These are phyloP conservation scores for Lentinula detonsa DNA, from an alignment of 768 basidiomycete species.

Conservation along the genomic window DNA sequence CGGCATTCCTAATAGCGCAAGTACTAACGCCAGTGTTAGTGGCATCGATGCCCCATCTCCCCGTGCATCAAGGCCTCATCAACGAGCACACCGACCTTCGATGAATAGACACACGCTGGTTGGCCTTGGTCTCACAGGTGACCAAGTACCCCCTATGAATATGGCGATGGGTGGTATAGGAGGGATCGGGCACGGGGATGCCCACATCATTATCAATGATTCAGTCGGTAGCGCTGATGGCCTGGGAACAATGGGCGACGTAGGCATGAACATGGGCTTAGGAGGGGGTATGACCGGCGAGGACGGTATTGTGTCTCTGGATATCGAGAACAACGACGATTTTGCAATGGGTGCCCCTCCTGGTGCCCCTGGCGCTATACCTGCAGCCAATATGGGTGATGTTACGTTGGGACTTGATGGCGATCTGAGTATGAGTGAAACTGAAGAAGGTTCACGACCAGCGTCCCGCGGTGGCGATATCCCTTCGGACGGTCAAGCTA, in stretches of 20 bases:
- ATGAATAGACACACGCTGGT: constrained; percentile 2
- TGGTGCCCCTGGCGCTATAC: constrained; percentile 77
- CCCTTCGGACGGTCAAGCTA: background rate
- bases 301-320: constrained; percentile 70
- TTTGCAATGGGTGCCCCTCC: constrained; percentile 89
- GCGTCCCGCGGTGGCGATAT: background rate
- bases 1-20: constrained; percentile 2
- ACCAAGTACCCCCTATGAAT: background rate
- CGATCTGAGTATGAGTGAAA: constrained; percentile 8
- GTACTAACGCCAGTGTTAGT: background rate
- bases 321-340: constrained; percentile 80
- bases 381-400: constrained; percentile 8
- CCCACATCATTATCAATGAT: constrained; percentile 48
- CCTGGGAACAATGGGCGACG: constrained; percentile 12
- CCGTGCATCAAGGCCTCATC: background rate
- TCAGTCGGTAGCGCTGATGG: constrained; percentile 31
- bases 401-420: constrained; percentile 12
- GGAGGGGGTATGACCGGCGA: constrained; percentile 53
- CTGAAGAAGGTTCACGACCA: constrained; percentile 4
- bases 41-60: constrained; percentile 1
- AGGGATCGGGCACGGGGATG: constrained; percentile 20
- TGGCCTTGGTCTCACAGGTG: background rate
- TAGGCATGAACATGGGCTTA: constrained; percentile 6
- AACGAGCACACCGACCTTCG: constrained; percentile 5
- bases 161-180: constrained; percentile 5